Percentiles rank a stretch among this genome's conserved stretches.
These are phyloP conservation scores for Fusarium fracticaudum DNA, from an alignment of 2,329 filamentous ascomycete genomes.

Conservation along the genomic window DNA sequence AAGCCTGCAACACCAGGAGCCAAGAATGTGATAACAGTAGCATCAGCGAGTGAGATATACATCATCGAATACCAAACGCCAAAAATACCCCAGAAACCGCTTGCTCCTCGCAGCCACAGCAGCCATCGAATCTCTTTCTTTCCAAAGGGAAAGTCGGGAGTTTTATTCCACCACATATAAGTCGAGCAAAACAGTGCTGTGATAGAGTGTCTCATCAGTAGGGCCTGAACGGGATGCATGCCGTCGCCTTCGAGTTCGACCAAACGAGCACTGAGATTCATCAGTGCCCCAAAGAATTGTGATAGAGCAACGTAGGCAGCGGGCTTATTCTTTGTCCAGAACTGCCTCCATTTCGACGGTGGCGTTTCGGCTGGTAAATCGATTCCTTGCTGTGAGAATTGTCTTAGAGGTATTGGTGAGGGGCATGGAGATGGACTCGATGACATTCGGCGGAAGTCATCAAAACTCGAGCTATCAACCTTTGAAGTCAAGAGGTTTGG, in stretches of 20 bases:
- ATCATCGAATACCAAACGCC: conserved; percentile 74
- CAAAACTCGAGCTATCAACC: conserved; percentile 20
- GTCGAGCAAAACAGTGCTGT: conserved; percentile 72
- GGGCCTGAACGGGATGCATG: conserved; percentile 85
- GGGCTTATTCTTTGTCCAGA: conserved; percentile 76
- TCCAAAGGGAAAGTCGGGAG: conserved; percentile 77
- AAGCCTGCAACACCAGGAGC: conserved; percentile 82
- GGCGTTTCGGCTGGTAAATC: conserved; percentile 11
- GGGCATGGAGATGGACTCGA: conserved; percentile 38
- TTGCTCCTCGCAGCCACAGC: conserved; percentile 73
- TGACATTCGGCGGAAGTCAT: conserved; percentile 38
- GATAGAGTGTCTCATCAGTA: conserved; percentile 82
- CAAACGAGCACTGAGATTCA: conserved; percentile 84
- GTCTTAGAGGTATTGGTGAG: conserved; percentile 34
- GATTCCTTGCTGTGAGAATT: conserved; percentile 4
- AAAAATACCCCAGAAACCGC: conserved; percentile 82
- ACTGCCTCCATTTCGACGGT: conserved; percentile 42
- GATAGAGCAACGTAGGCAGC: conserved; percentile 77
- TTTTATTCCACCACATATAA: conserved; percentile 78
- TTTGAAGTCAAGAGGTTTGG: conserved; percentile 24
- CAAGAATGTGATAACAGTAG: conserved; percentile 89
- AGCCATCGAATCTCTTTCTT: conserved; percentile 72
- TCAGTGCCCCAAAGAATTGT: conserved; percentile 83
- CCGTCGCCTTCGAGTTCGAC: conserved; percentile 76
- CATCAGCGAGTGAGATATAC: conserved; percentile 86